These are phyloP conservation scores for Citrus medica DNA, from an alignment of 345 rosid species.

Conservation along the genomic window DNA sequence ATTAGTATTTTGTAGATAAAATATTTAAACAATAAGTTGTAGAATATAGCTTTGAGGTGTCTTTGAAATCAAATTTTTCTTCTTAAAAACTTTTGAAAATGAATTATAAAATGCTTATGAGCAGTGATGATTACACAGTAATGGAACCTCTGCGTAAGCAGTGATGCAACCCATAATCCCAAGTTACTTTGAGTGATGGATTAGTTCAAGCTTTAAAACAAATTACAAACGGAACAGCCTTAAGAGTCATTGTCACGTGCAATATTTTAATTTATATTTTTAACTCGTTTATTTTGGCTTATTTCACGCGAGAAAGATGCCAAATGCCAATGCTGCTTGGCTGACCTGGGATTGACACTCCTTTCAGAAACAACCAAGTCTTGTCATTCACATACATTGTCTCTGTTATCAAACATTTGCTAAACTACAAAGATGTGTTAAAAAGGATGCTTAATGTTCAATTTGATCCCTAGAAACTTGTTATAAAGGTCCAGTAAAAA, in stretches of 20 bases:
- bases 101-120: too few species aligned
- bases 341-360: neutral
- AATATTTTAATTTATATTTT: neutral
- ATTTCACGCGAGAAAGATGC: neutral
- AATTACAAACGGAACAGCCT: neutral
- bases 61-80: too few species aligned
- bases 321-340: neutral
- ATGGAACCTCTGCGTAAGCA: neutral
- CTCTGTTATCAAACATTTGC: too few species aligned
- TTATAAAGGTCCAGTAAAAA: neutral
- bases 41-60: too few species aligned
- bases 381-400: too few species aligned
- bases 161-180: neutral
- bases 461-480: neutral
- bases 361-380: too few species aligned
- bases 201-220: neutral
- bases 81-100: too few species aligned
- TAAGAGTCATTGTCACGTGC: neutral
- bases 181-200: neutral
- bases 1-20: too few species aligned
- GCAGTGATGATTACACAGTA: neutral
- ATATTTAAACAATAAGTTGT: too few species aligned
- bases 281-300: neutral
- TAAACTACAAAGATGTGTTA: too few species aligned
- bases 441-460: neutral